Conservation (phyloP, 108 stramenopile species). For the Skeletonema tropicum region DNA sequence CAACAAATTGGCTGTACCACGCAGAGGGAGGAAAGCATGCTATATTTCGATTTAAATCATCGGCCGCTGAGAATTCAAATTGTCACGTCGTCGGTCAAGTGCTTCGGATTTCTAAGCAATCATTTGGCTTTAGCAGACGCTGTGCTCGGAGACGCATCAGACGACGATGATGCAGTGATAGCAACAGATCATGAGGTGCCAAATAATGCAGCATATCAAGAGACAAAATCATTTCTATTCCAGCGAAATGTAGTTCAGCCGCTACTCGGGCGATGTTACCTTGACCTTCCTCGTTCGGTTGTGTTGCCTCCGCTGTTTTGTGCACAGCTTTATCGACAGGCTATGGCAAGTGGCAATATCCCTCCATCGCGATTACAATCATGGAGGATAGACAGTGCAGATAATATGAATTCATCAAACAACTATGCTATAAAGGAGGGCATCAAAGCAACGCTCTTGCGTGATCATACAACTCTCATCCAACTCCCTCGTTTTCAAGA, state of each 20-base stretch:
- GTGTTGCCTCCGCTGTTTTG: conserved; percentile 24
- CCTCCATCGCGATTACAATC: conserved; percentile 35
- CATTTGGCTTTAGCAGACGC: conserved; percentile 23
- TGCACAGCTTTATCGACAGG: conserved; percentile 16
- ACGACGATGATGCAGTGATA: background rate
- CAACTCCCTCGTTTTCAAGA: conserved; percentile 7
- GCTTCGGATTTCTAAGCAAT: conserved; percentile 30
- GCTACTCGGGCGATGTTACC: conserved; percentile 36
- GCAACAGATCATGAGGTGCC: background rate
- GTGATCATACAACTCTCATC: conserved; percentile 34
- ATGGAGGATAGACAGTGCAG: conserved; percentile 18
- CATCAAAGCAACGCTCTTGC: conserved; percentile 39
- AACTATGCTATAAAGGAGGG: background rate
- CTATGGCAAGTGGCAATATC: conserved; percentile 33
- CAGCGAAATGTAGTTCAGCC: conserved; percentile 36
- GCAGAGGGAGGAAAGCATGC: conserved; percentile 76
- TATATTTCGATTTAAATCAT: conserved; percentile 40
- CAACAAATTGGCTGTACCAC: conserved; percentile 59
- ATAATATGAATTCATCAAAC: background rate
- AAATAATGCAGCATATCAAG: background rate
- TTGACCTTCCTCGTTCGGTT: conserved; percentile 28
- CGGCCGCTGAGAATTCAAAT: conserved; percentile 13
- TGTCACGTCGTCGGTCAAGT: conserved; percentile 5
- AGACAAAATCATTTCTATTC: conserved; percentile 26
- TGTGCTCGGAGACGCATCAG: background rate